These are phyloP conservation scores for Coniochaeta pulveracea DNA, from an alignment of 2,329 filamentous ascomycete genomes.

Conservation along the genomic window DNA sequence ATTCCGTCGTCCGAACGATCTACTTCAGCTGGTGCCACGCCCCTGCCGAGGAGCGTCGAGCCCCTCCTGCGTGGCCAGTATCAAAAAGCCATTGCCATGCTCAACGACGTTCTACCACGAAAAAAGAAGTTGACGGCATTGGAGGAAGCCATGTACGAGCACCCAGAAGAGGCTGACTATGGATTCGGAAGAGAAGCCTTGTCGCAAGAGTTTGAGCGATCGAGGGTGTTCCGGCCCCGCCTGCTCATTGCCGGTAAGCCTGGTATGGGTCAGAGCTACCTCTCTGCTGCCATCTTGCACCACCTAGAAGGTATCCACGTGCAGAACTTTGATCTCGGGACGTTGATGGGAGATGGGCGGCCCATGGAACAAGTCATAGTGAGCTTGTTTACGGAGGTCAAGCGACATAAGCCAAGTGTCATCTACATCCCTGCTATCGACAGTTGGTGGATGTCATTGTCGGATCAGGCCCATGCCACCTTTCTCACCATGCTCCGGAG, in stretches of 20 bases:
- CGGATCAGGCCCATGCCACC: slow-evolving; percentile 60
- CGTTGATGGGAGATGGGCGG: slow-evolving; percentile 73
- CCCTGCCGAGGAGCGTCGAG: slow-evolving; percentile 68
- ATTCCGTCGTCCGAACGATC: slow-evolving; percentile 90
- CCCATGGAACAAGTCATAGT: slow-evolving; percentile 82
- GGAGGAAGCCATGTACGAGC: slow-evolving; percentile 87
- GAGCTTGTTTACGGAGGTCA: slow-evolving; percentile 81
- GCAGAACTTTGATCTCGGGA: slow-evolving; percentile 86
- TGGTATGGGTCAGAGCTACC: slow-evolving; percentile 91
- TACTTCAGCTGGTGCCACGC: slow-evolving; percentile 70
- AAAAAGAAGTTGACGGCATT: slow-evolving; percentile 81
- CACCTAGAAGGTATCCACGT: slow-evolving; percentile 91
- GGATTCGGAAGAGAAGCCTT: slow-evolving; percentile 77
- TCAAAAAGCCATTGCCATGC: slow-evolving; percentile 50
- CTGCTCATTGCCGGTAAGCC: slow-evolving; percentile 70
- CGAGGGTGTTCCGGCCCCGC: slow-evolving; percentile 78
- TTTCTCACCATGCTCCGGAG: slow-evolving; percentile 74
- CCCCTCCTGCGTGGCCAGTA: slow-evolving; percentile 70
- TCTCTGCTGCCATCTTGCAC: slow-evolving; percentile 75
- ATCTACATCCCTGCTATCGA: slow-evolving; percentile 90
- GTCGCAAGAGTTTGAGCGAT: slow-evolving; percentile 70
- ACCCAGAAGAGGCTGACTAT: slow-evolving; percentile 68
- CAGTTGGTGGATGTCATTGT: slow-evolving; percentile 62
- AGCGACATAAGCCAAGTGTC: slow-evolving; percentile 88
- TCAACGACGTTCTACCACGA: slow-evolving; percentile 71